Evolutionary conservation across 2,329 filamentous ascomycete species (phyloP), one percentile per base, ranked within the genome.

Genomic region (Hirsutella thompsonii): DNA sequence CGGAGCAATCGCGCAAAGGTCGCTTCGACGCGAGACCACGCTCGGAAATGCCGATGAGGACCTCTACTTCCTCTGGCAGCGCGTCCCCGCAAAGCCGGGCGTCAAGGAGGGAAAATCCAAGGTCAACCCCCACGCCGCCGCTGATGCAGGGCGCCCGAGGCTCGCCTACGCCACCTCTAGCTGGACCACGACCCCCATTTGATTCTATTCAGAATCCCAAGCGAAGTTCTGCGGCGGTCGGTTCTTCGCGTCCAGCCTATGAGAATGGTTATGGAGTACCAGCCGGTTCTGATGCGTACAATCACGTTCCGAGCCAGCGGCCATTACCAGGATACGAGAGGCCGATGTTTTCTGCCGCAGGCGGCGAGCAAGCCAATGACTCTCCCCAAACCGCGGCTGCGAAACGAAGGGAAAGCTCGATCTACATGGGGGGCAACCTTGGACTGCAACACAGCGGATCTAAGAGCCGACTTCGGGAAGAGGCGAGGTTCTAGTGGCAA

Each of bases 321-420:
- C 40, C 46, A 8, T 52, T 48, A n/a, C 51, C 60, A 5, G 58
- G 54, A 6, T 64, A 65, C 44, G 64, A 68, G 40, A 53, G 62
- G 36, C 59, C 59, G 4, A 46, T 55, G 8, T 61, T 60, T 20
- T 59, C 62, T 32, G 45, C 44, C 4, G 46, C 41, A 40, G 47
- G 43, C 14, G 52, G 55, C 16, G 49, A 56, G 4, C 34, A 50
- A n/a, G 46, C 48, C 29, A 33, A 20, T 14, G 42, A 38, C 36
- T 19, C 32, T 8, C 41, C 71, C 37, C 65, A 65, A 11, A 41
- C 28, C 18, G 29, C 30, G 20, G 41, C 21, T 21, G 42, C 51
- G 50, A 45, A 72, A 63, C 66, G 74, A 38, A 69, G 77, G 38
- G 76, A 81, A 57, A 81, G 78, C 50, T 63, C 67, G 36, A 74